Percentiles rank a stretch among this genome's conserved stretches.
phyloP scores from a whole-genome alignment of 345 rosid species.

The Gossypium herbaceum region DNA sequence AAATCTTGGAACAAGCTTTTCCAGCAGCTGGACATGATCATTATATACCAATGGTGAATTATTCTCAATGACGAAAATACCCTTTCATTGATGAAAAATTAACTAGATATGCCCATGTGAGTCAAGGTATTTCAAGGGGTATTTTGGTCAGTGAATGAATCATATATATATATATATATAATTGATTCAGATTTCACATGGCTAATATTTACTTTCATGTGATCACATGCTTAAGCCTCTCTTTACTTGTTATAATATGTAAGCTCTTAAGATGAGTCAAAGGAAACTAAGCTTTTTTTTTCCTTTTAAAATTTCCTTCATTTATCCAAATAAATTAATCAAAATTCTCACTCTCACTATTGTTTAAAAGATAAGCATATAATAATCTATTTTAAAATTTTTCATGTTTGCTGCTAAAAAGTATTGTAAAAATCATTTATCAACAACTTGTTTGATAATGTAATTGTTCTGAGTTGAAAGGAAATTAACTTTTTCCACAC shows the following conservation, averaged over 20 bases:
- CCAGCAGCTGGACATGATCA: conserved; percentile 23
- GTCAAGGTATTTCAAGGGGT: conserved; percentile 19
- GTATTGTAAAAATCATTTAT: no score
- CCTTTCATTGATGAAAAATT: not conserved
- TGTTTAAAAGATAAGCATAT: not conserved
- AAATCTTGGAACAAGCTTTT: conserved; percentile 33
- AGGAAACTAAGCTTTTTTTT: not conserved
- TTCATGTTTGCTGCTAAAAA: not conserved
- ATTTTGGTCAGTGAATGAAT: conserved; percentile 9
- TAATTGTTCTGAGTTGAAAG: no score
- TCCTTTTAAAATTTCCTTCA: not conserved
- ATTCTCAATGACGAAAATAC: conserved; percentile 9
- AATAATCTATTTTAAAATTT: not conserved
- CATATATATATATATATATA: not conserved
- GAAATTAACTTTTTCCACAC: no score
- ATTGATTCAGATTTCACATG: conserved; percentile 45
- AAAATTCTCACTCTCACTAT: not conserved
- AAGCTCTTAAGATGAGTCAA: conserved; percentile 8
- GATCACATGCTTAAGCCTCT: conserved; percentile 42
- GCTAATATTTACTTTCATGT: conserved; percentile 37
- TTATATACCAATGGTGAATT: conserved; percentile 23
- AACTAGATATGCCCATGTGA: not conserved
- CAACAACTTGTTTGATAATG: no score
- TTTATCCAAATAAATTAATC: conserved; percentile 10
- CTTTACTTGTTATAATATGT: conserved; percentile 18